Base-by-base conservation (phyloP, 116 monocot genomes). In the Iris pallida region DNA sequence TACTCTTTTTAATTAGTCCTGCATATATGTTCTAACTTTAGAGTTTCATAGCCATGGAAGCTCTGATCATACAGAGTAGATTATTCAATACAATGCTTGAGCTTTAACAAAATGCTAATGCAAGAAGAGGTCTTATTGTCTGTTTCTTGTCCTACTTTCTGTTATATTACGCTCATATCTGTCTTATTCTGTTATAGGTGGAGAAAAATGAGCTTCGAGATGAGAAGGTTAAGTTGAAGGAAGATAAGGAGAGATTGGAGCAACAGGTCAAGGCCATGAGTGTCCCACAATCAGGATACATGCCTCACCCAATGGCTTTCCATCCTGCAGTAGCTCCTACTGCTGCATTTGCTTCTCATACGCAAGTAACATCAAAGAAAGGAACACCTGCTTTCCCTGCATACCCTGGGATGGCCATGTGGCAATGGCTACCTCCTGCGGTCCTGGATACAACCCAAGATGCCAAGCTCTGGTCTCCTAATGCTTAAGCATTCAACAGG, bases 151-250 rank as follows among this genome's bases (percentile, higher is more conserved):
- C 30, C 30, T 30, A 30, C 30, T 30, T 30, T 30, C 30, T 30
- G 30, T 30, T 30, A 30, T 30, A 30, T 30, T 30, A 30, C 30
- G 3, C 62, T 62, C 5, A 62, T 16, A 16, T 6, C n/a, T 62
- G 8, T 18, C 10, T 45, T 47, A 2, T 63, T 1, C 47, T 63
- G 2, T 48, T 46, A 1, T 67, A 90, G 90, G 87, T 48, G 53
- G 90, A 90, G 56, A 90, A 90, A 63, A 84, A 79, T 52, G 87
- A 87, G 74, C 69, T 90, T 51, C 76, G 87, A 57, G 87, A 84
- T 47, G 90, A 90, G 64, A 87, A 87, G 72, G 58, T 62, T 72
- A 84, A 66, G 69, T 40, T 90, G 75, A 90, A 90, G 71, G 72
- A 64, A 17, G 87, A 84, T 9, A 90, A 84, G 62, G 90, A 90